phyloP scores from a whole-genome alignment of 345 rosid genomes.

The Kernera saxatilis region DNA sequence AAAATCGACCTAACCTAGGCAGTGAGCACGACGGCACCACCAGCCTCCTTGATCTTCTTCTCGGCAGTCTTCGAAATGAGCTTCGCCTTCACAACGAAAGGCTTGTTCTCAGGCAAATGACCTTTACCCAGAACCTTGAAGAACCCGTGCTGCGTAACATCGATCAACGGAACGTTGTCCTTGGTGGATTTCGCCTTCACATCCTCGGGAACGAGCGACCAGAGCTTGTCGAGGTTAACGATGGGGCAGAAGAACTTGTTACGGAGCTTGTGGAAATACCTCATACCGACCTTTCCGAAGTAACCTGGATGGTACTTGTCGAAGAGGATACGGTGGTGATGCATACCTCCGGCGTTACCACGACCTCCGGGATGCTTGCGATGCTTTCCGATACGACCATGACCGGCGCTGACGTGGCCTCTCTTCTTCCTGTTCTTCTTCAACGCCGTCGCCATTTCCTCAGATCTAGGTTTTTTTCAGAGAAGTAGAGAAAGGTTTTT shows the following conservation, averaged over 20 bases:
- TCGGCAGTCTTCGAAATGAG: conserved; percentile 56
- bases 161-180: conserved; percentile 51
- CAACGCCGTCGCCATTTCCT: conserved; percentile 46
- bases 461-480: not conserved
- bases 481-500: not conserved
- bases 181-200: conserved; percentile 47
- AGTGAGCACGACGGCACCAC: conserved; percentile 54
- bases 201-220: conserved; percentile 57
- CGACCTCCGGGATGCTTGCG: conserved; percentile 73
- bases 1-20: conserved; percentile 22
- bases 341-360: conserved; percentile 59
- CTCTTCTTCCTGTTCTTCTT: conserved; percentile 81
- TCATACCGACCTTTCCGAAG: conserved; percentile 42
- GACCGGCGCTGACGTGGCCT: conserved; percentile 77
- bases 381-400: conserved; percentile 75
- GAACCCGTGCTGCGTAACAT: conserved; percentile 55
- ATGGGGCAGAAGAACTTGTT: conserved; percentile 63
- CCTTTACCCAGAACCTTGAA: conserved; percentile 59
- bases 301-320: conserved; percentile 79
- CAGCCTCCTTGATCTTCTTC: conserved; percentile 68
- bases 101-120: conserved; percentile 45
- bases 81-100: conserved; percentile 60
- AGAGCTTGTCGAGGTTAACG: conserved; percentile 62
- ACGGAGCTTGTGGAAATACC: conserved; percentile 65
- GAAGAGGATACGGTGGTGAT: conserved; percentile 69